phyloP scores from a whole-genome alignment of 345 rosid species.

The Eucalyptus camaldulensis region DNA sequence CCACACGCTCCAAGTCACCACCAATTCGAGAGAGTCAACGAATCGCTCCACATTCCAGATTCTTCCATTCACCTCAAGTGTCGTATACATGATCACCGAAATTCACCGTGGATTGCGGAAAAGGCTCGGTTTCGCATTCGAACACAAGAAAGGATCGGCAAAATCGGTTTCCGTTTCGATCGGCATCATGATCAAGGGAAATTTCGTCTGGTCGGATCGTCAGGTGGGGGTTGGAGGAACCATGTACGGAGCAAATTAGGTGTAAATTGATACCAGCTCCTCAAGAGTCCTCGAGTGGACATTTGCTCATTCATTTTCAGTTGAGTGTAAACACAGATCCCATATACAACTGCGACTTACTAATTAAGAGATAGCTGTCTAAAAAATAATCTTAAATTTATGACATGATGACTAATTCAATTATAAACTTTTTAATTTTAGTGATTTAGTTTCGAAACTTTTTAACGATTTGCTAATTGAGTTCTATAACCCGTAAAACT shows the following conservation, averaged over 20 bases:
- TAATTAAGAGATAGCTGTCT: no score
- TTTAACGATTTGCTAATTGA: neutral
- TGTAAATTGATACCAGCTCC: neutral
- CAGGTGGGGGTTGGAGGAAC: neutral
- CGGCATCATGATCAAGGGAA: no score
- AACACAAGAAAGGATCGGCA: neutral
- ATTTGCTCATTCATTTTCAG: neutral
- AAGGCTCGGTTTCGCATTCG: neutral
- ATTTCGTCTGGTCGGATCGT: neutral
- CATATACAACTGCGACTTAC: no score
- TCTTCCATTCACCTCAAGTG: neutral
- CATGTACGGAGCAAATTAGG: neutral
- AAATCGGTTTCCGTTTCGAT: no score
- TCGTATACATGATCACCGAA: neutral
- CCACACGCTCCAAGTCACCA: neutral
- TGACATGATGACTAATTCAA: fast-evolving
- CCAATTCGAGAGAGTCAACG: neutral
- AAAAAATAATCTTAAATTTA: neutral
- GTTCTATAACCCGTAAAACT: fast-evolving
- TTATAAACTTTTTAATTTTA: fast-evolving
- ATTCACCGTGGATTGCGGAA: neutral
- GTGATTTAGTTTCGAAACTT: fast-evolving
- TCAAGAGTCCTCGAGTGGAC: neutral
- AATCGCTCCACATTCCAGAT: neutral
- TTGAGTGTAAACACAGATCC: no score